Evolutionary conservation across 345 rosid genomes (phyloP), one percentile per base, ranked within the genome.

Genomic region (Eucalyptus albens): DNA sequence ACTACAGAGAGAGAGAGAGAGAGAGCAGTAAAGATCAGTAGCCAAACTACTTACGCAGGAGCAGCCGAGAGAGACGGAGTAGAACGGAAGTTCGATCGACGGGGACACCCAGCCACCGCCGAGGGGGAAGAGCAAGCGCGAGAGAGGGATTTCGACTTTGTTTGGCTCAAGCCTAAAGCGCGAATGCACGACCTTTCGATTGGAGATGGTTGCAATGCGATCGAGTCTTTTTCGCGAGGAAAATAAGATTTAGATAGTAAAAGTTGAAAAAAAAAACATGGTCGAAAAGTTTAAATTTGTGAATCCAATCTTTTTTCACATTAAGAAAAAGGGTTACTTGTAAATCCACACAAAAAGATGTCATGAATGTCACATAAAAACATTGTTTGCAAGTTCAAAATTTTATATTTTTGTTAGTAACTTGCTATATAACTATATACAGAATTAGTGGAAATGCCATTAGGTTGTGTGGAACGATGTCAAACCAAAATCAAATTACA

Each of bases 391-490:
- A 31, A 8, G 40, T 67, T 31, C 22, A 4, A 67, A n/a, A 67
- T 0, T 15, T 9, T n/a, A 15, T 8, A 8, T n/a, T 67, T 67
- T 15, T 31, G 21, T 15, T 15, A 67, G 11, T 67, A 31, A 67
- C 3, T 67, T 1, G 0, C 42, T 31, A 31, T 15, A 16, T 31
- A 31, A 17, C 6, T 31, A 31, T 69, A 5, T 17, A 33, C 0
- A 0, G 0, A 69, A 31, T 31, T 69, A 31, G 4, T 69, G 22
- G 1, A 69, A 33, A 31, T 0, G 7, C 2, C 6, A 69, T 17
- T 1, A 1, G 4, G 2, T 31, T 69, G 4, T 1, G 24, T 5
- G 4, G 0, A 69, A 17, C 0, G 2, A 17, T 16, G 24, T 69
- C 13, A 16, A 5, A 69, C 24, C 4, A 16, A 33, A 17, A 69